Conservation (phyloP, 1,284 basidiomycete genomes). For the Ceratobasidium sp. region DNA sequence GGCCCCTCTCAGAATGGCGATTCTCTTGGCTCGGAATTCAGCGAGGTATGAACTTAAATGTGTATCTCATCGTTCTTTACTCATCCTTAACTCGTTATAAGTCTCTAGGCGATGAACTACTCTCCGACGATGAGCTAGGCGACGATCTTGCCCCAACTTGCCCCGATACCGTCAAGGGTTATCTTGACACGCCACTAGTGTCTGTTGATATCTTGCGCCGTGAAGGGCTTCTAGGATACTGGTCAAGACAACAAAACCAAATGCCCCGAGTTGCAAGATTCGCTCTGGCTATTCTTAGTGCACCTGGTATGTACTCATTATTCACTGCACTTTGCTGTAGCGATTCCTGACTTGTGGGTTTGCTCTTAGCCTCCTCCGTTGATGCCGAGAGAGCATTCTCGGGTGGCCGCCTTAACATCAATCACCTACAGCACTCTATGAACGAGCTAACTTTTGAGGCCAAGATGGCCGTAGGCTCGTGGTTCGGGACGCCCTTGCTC, state of each 20-base stretch:
- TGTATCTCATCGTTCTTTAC: too few relatives aligned
- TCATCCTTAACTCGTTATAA: too few relatives aligned
- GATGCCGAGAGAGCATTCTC: conserved; percentile 20
- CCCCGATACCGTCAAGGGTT: not conserved
- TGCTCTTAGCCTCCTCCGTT: not conserved
- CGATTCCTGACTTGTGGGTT: not conserved
- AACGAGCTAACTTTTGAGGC: conserved; percentile 10
- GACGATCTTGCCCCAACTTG: not conserved
- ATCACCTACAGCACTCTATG: not conserved
- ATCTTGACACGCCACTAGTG: not conserved
- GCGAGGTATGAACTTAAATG: too few relatives aligned
- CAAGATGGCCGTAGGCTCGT: conserved; percentile 8
- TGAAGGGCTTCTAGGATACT: not conserved
- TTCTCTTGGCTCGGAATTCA: too few relatives aligned
- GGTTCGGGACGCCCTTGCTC: conserved; percentile 2
- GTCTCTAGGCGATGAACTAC: not conserved
- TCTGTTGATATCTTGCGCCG: not conserved
- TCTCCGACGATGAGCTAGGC: not conserved
- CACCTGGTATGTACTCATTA: not conserved
- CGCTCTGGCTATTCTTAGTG: conserved; percentile 5
- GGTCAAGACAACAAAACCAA: not conserved
- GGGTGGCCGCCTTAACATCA: conserved; percentile 9
- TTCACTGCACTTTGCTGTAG: not conserved
- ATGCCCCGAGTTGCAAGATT: not conserved
- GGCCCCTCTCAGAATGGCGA: too few relatives aligned